Percentiles rank a stretch among this genome's conserved stretches.
Evolutionary conservation across 768 basidiomycete species (phyloP).

Genomic region (Austroboletus festivus): DNA sequence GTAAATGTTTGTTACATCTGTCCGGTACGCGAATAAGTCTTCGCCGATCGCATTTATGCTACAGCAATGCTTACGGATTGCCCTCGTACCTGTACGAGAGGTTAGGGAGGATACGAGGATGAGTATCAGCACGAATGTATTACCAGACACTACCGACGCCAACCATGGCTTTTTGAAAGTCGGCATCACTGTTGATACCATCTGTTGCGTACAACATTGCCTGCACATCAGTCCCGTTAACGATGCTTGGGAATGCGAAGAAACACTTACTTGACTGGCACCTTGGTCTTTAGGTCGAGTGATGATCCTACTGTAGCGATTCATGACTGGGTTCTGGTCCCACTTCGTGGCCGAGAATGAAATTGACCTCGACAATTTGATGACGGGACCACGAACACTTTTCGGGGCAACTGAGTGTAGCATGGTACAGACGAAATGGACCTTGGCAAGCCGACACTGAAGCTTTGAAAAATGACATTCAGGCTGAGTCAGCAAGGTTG

Average conservation of each 20-base stretch:
- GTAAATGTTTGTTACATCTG: slow-evolving; percentile 94
- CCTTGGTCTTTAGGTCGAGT: slow-evolving; percentile 94
- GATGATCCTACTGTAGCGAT: slow-evolving; percentile 73
- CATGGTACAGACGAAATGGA: slow-evolving; percentile 10
- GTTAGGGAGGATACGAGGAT: slow-evolving; percentile 11
- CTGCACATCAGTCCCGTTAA: slow-evolving; percentile 36
- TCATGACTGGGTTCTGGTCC: slow-evolving; percentile 46
- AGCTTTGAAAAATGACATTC: neutral
- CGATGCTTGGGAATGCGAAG: neutral
- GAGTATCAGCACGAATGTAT: slow-evolving; percentile 28
- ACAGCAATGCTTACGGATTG: slow-evolving; percentile 72
- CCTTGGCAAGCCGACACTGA: neutral
- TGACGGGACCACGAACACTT: slow-evolving; percentile 9
- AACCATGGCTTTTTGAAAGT: slow-evolving; percentile 96
- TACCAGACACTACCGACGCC: slow-evolving; percentile 96
- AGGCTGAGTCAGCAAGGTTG: slow-evolving; percentile 14
- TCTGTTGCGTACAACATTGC: slow-evolving; percentile 99
- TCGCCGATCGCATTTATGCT: neutral
- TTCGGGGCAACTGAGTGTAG: slow-evolving; percentile 23
- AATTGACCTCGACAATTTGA: slow-evolving; percentile 34
- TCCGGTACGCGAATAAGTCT: neutral
- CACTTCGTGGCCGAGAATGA: slow-evolving; percentile 38
- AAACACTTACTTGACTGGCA: slow-evolving; percentile 72
- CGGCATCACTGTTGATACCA: slow-evolving; percentile 72
- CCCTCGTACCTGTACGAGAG: slow-evolving; percentile 83